phyloP scores from a whole-genome alignment of 768 basidiomycete species.

The Lentinula aciculospora region DNA sequence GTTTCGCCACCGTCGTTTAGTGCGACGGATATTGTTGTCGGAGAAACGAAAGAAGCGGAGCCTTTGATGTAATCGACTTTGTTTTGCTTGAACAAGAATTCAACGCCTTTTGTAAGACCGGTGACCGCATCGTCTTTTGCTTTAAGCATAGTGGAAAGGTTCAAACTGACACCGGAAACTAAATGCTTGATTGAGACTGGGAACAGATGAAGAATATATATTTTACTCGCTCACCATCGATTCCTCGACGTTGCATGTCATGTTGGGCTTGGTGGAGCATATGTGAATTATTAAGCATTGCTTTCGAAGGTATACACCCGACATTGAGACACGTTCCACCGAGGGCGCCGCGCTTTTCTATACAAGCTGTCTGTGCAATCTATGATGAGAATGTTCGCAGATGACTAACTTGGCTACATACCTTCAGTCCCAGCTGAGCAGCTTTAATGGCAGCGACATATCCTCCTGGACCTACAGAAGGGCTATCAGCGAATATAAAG shows the following conservation, averaged over 20 bases:
- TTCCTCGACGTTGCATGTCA: slow-evolving; percentile 85
- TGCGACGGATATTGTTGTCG: slow-evolving; percentile 67
- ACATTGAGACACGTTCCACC: slow-evolving; percentile 99
- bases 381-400: slow-evolving; percentile 1
- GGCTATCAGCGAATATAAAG: not conserved
- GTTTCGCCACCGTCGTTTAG: slow-evolving; percentile 83
- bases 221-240: slow-evolving; percentile 64
- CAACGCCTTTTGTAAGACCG: slow-evolving; percentile 88
- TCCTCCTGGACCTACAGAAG: slow-evolving; percentile 77
- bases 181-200: not conserved
- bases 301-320: slow-evolving; percentile 98
- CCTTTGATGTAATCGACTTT: slow-evolving; percentile 99
- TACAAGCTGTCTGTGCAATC: slow-evolving; percentile 75
- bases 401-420: slow-evolving; percentile 21
- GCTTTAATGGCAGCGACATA: slow-evolving; percentile 99
- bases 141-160: slow-evolving; percentile 87
- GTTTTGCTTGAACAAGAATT: slow-evolving; percentile 92
- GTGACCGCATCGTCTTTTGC: slow-evolving; percentile 85
- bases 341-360: slow-evolving; percentile 92
- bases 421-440: slow-evolving; percentile 93
- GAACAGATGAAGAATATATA: not conserved
- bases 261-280: slow-evolving; percentile 92
- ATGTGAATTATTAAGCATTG: slow-evolving; percentile 99
- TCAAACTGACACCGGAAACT: slow-evolving; percentile 75
- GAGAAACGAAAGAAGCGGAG: slow-evolving; percentile 77